Evolutionary conservation across 129 eudicot genomes (phyloP).

Genomic region (Flaveria trinervia): DNA sequence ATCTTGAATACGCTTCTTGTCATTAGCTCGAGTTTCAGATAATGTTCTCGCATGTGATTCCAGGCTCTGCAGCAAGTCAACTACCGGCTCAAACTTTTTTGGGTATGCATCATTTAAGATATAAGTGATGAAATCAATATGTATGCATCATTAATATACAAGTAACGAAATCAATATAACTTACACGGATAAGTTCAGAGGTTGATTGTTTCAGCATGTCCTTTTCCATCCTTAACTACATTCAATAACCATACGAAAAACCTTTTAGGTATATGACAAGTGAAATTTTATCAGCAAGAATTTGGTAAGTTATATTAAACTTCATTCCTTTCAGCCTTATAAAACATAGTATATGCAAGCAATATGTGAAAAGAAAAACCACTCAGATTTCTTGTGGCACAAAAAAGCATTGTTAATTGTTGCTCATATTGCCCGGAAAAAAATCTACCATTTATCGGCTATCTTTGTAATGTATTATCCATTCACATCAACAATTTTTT

Average conservation of each 20-base stretch:
- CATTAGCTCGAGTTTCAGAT: conserved; percentile 58
- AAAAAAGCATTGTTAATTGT: neutral
- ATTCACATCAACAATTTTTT: conserved; percentile 2
- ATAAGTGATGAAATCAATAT: conserved; percentile 13
- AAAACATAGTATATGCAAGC: neutral
- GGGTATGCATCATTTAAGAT: conserved; percentile 26
- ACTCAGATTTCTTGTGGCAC: too few relatives aligned
- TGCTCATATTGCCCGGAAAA: neutral
- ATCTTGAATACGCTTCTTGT: conserved; percentile 68
- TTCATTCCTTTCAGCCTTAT: neutral
- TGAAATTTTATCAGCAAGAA: conserved; percentile 19
- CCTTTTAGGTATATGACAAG: neutral
- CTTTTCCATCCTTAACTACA: conserved; percentile 81
- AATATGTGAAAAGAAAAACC: neutral
- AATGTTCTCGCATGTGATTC: conserved; percentile 68
- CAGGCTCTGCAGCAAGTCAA: conserved; percentile 55
- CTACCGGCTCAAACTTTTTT: neutral
- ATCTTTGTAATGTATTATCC: conserved; percentile 18
- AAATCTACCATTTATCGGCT: neutral
- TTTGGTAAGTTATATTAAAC: neutral
- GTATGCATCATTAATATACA: conserved; percentile 25
- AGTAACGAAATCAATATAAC: conserved; percentile 17
- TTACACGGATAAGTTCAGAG: conserved; percentile 73
- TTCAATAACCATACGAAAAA: conserved; percentile 6
- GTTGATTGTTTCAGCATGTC: conserved; percentile 76